Base-by-base conservation (phyloP, 2,329 filamentous ascomycete species). In the Cladophialophora chaetospira region DNA sequence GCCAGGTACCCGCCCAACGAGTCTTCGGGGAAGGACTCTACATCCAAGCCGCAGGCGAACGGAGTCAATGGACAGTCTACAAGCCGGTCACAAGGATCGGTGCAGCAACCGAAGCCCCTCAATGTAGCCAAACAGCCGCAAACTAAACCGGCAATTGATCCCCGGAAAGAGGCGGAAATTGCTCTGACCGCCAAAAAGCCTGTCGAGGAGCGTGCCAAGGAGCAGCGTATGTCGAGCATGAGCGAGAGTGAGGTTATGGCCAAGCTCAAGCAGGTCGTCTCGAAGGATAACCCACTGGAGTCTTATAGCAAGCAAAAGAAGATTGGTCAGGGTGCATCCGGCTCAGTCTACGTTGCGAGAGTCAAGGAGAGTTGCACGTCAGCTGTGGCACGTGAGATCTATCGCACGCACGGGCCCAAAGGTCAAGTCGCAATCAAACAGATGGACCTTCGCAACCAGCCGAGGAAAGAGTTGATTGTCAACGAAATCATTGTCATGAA, bases 401-500 rank as follows among this genome's bases (percentile, higher is more conserved):
- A 96, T 60, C 85, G 88, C 38, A 85, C 87, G 64, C 88, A 95
- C 69, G 92, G 91, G 10, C 80, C 84, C 48, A 85, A 89, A 62
- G 90, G 90, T 47, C 91, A 97, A 71, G 94, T 99, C 61, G 94
- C 94, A 38, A 99, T 99, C 72, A 99, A 99, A 79, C 94, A 99
- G 77, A 99, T 99, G 94, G 94, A 99, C 76, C 83, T 99, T 54
- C 91, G 93, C 48, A 94, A 96, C 70, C 94, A 99, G 74, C 94
- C 94, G 45, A 84, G 94, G 57, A 99, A 99, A 80, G 94, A 99
- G 75, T 79, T 99, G 69, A 99, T 99, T 69, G 94, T 99, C 51
- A 99, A 99, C 73, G 94, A 99, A 71, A 99, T 99, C 70, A 95
- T 99, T 78, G 94, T 99, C 58, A 99, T 99, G 94, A 97, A 97